A percentile compares a stretch with the other conserved stretches of the same genome.
phyloP scores from a whole-genome alignment of 2,329 filamentous ascomycete species.

The Lachnellula hyalina region DNA sequence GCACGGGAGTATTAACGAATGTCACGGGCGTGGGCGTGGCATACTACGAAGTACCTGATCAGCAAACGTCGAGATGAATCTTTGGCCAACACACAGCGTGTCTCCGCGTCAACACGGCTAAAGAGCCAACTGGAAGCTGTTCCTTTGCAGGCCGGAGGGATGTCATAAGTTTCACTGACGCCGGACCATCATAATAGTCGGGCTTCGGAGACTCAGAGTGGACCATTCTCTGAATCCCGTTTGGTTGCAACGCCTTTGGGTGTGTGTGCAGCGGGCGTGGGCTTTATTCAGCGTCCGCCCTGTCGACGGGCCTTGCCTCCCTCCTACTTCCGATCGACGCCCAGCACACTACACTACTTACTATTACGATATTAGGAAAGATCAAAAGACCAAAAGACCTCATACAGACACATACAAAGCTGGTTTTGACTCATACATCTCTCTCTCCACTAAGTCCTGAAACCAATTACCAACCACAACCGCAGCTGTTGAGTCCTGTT shows the following conservation, averaged over 20 bases:
- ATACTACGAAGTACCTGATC: not conserved
- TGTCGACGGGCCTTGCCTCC: not conserved
- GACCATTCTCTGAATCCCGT: not conserved
- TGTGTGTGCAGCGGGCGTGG: not conserved
- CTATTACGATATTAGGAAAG: not conserved
- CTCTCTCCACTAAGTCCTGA: too few relatives aligned
- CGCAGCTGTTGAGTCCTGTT: too few relatives aligned
- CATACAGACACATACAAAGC: not conserved
- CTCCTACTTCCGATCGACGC: not conserved
- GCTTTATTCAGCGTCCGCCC: not conserved
- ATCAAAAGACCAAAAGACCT: not conserved
- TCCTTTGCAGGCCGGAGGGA: not conserved
- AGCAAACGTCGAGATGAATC: not conserved
- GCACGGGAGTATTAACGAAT: not conserved
- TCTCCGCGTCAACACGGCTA: not conserved
- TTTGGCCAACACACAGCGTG: not conserved
- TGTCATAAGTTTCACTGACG: not conserved
- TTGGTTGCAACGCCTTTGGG: not conserved
- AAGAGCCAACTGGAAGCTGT: not conserved
- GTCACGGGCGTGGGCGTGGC: not conserved
- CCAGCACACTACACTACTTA: not conserved
- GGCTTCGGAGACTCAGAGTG: not conserved
- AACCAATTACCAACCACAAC: too few relatives aligned
- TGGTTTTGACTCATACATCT: too few relatives aligned
- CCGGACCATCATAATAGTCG: not conserved